Percentiles rank a stretch among this genome's conserved stretches.
These are phyloP conservation scores for Pythium myriotylum DNA, from an alignment of 352 stramenopile genomes.

Conservation along the genomic window DNA sequence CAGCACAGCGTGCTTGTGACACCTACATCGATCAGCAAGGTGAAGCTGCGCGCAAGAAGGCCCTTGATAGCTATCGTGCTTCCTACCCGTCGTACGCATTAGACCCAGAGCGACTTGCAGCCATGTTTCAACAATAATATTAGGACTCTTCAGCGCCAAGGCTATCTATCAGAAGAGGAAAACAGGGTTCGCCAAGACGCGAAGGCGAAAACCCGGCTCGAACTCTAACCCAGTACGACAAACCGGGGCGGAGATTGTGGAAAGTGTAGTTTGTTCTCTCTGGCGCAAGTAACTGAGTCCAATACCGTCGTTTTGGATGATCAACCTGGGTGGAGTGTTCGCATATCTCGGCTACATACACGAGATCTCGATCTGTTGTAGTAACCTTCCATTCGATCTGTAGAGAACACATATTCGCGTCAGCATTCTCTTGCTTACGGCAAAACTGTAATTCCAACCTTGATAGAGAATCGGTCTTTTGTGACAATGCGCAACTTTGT, in stretches of 20 bases:
- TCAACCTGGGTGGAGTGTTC: conserved; percentile 3
- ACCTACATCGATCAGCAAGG: conserved; percentile 41
- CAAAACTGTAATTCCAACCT: conserved; percentile 19
- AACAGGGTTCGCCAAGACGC: conserved; percentile 27
- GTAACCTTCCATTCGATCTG: conserved; percentile 40
- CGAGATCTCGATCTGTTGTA: conserved; percentile 24
- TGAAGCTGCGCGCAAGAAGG: conserved; percentile 35
- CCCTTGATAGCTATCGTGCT: conserved; percentile 34
- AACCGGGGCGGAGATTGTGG: conserved; percentile 24
- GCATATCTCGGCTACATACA: conserved; percentile 39
- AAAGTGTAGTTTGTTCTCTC: conserved; percentile 34
- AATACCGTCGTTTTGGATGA: conserved; percentile 3
- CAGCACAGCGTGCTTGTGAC: conserved; percentile 39
- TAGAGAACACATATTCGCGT: no score
- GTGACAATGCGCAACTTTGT: conserved; percentile 23
- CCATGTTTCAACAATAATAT: conserved; percentile 1
- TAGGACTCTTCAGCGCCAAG: neutral
- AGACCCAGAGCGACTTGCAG: conserved; percentile 5
- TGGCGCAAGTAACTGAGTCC: conserved; percentile 26
- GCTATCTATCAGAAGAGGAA: conserved; percentile 28
- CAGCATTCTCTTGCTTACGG: neutral
- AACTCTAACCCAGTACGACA: conserved; percentile 39
- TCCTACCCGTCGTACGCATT: conserved; percentile 34
- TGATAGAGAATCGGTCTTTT: conserved; percentile 31
- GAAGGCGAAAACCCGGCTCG: conserved; percentile 30